Conservation (phyloP, 164 flowering plant species). For the Magnolia kwangsiensis region DNA sequence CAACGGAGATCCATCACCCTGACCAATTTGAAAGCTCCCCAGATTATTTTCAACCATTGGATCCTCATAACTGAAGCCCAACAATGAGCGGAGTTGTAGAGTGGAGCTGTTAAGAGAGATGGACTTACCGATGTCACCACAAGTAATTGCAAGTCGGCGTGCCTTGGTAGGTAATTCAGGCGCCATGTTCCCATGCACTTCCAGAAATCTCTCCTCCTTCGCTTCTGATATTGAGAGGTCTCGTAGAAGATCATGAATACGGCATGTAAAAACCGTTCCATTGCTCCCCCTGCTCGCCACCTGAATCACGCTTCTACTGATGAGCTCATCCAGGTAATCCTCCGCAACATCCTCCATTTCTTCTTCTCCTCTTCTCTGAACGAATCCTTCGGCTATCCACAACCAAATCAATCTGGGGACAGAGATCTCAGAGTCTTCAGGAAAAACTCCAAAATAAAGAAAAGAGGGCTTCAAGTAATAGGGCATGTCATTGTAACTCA, state of each 20-base stretch:
- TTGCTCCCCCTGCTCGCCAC: neutral
- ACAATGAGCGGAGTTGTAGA: neutral
- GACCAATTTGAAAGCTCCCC: neutral
- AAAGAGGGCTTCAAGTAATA: neutral
- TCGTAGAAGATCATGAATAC: slow-evolving; percentile 1
- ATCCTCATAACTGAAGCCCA: neutral
- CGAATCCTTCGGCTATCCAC: neutral
- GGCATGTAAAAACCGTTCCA: neutral
- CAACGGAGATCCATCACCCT: neutral
- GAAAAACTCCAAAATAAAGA: neutral
- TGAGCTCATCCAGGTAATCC: neutral
- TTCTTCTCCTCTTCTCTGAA: neutral
- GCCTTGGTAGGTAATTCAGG: neutral
- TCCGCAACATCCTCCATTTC: slow-evolving; percentile 1
- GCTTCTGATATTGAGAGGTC: neutral
- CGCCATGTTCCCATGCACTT: neutral
- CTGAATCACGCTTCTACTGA: neutral
- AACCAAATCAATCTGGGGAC: no score
- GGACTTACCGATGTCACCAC: neutral
- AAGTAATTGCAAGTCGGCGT: neutral
- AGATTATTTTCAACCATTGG: neutral
- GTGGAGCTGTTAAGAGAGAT: neutral
- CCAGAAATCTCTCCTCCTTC: neutral
- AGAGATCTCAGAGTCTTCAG: neutral
- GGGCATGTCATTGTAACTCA: slow-evolving; percentile 7